phyloP scores from a whole-genome alignment of 2,329 filamentous ascomycete species.

The Hirsutella thompsonii region DNA sequence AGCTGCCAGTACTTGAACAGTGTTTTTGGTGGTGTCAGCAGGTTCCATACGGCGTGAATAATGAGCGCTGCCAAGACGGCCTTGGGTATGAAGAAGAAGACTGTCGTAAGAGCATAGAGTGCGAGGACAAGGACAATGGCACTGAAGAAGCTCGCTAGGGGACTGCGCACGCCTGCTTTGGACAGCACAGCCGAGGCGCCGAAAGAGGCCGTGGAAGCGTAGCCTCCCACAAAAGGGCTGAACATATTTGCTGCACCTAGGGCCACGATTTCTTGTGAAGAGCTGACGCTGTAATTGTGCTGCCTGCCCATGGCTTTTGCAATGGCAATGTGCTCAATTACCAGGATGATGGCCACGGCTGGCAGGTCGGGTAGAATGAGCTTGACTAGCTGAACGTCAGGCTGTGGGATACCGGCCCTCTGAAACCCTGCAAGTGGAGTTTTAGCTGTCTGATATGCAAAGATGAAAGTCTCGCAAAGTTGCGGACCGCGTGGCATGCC shows the following conservation, averaged over 20 bases:
- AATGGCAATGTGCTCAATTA: constrained; percentile 77
- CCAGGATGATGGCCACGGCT: constrained; percentile 59
- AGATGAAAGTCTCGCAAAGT: too few relatives aligned
- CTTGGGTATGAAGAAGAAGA: constrained; percentile 73
- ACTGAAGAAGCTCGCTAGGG: constrained; percentile 66
- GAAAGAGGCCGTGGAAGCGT: constrained; percentile 33
- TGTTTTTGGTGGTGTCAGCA: constrained; percentile 60
- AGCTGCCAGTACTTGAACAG: constrained; percentile 70
- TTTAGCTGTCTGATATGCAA: constrained; percentile 5
- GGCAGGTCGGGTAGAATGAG: constrained; percentile 51
- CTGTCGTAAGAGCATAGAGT: constrained; percentile 62
- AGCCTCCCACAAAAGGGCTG: constrained; percentile 57
- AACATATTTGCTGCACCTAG: constrained; percentile 66
- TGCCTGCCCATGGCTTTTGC: constrained; percentile 71
- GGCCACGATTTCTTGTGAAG: constrained; percentile 68
- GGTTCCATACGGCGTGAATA: constrained; percentile 69
- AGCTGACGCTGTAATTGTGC: constrained; percentile 68
- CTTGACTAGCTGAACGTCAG: constrained; percentile 42
- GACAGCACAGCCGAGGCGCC: constrained; percentile 70
- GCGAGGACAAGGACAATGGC: constrained; percentile 63
- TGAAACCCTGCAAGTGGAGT: constrained; percentile 41
- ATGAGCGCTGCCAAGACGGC: constrained; percentile 62
- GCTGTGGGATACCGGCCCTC: constrained; percentile 43
- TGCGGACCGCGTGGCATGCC: constrained; percentile 4
- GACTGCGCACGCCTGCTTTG: constrained; percentile 71